phyloP scores from a whole-genome alignment of 2,329 filamentous ascomycete genomes.

The Pseudonectria foliicola region DNA sequence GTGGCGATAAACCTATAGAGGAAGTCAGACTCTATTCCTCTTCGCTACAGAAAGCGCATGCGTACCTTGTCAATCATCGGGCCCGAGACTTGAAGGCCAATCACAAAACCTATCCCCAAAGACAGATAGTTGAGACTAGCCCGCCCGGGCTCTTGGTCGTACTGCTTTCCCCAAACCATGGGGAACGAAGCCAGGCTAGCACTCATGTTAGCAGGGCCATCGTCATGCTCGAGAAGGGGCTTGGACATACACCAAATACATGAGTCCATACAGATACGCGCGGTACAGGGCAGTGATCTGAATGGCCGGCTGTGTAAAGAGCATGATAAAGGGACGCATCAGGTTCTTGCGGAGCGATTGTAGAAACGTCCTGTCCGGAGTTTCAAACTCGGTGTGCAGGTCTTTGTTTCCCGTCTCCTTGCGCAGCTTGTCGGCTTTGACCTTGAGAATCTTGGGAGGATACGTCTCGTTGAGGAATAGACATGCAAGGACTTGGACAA shows the following conservation, averaged over 20 bases:
- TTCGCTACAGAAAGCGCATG: no score
- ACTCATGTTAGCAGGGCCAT: background rate
- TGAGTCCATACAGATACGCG: constrained; percentile 45
- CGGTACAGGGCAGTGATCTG: constrained; percentile 42
- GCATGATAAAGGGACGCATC: constrained; percentile 40
- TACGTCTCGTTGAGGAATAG: constrained; percentile 34
- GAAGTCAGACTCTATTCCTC: background rate
- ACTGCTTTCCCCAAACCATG: constrained; percentile 38
- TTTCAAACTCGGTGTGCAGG: constrained; percentile 23
- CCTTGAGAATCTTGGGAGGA: constrained; percentile 24
- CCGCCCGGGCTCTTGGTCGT: constrained; percentile 38
- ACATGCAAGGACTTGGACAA: constrained; percentile 28
- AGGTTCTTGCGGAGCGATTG: constrained; percentile 26
- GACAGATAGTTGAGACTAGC: constrained; percentile 47
- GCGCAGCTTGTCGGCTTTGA: constrained; percentile 21
- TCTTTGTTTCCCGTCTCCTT: constrained; percentile 22
- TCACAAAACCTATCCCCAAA: constrained; percentile 44
- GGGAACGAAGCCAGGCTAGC: constrained; percentile 44
- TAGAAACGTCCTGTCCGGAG: constrained; percentile 16
- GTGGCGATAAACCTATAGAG: constrained; percentile 14
- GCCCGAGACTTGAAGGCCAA: constrained; percentile 47
- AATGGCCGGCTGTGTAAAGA: constrained; percentile 43
- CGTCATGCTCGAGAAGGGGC: no score
- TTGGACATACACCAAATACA: constrained; percentile 38
- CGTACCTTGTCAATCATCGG: constrained; percentile 28